Evolutionary conservation across 345 rosid genomes (phyloP).

Genomic region (Syzygium aromaticum): DNA sequence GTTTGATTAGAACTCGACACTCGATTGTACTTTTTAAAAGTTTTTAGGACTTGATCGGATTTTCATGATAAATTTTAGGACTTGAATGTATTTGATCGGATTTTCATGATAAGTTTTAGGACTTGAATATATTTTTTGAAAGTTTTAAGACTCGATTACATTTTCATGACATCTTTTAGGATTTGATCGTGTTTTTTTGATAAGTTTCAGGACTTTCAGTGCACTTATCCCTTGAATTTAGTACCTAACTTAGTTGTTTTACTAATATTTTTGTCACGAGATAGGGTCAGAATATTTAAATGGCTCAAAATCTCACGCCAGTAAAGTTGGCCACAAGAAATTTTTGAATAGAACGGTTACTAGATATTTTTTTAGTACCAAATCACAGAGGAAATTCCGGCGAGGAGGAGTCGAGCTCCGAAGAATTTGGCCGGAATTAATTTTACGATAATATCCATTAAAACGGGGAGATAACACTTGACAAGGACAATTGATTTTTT

Average conservation of each 20-base stretch:
- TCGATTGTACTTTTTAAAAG: too few relatives aligned
- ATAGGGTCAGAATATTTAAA: neutral
- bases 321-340: neutral
- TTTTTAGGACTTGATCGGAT: too few relatives aligned
- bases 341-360: neutral
- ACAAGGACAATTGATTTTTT: neutral
- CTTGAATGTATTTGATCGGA: too few relatives aligned
- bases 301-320: neutral
- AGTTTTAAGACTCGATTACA: too few relatives aligned
- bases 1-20: too few relatives aligned
- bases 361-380: too few relatives aligned
- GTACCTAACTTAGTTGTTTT: neutral
- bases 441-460: neutral
- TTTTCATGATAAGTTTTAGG: too few relatives aligned
- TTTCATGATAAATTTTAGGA: too few relatives aligned
- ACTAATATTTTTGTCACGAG: neutral
- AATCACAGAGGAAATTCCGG: neutral
- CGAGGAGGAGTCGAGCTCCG: neutral
- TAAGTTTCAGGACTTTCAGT: too few relatives aligned
- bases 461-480: fast-evolving
- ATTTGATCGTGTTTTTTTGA: too few relatives aligned
- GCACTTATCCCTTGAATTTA: neutral
- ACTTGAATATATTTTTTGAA: too few relatives aligned
- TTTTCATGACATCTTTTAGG: too few relatives aligned
- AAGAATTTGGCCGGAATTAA: neutral